Evolutionary conservation across 2,329 filamentous ascomycete genomes (phyloP).

Genomic region (Xylaria multiplex): DNA sequence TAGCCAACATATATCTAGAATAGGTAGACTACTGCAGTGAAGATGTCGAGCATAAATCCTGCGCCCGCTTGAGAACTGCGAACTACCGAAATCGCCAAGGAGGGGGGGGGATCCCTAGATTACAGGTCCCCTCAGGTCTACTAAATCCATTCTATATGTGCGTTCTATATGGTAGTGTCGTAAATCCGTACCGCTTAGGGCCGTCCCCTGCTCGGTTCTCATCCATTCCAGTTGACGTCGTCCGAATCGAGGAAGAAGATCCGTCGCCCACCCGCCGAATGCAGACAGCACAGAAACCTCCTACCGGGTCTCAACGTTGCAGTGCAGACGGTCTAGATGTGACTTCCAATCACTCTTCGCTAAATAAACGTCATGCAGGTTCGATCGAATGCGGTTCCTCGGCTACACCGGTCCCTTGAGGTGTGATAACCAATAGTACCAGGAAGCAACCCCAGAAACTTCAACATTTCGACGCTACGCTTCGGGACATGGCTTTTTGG

Average conservation of each 20-base stretch:
- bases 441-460: background rate
- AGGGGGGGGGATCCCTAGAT: background rate
- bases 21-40: conserved; percentile 18
- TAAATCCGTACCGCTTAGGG: conserved; percentile 14
- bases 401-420: background rate
- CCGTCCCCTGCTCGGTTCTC: background rate
- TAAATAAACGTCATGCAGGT: background rate
- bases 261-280: conserved; percentile 20
- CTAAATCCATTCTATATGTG: background rate
- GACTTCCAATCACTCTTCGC: background rate
- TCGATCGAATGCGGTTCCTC: conserved; percentile 3
- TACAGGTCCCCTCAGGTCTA: background rate
- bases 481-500: background rate
- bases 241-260: conserved; percentile 25
- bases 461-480: background rate
- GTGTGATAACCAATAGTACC: background rate
- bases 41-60: conserved; percentile 30
- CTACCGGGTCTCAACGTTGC: conserved; percentile 12
- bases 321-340: conserved; percentile 12
- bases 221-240: conserved; percentile 12
- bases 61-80: conserved; percentile 1
- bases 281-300: conserved; percentile 14
- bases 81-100: conserved; percentile 18
- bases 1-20: conserved; percentile 1
- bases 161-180: background rate